phyloP scores from a whole-genome alignment of 345 rosid genomes.

The Salix viminalis region DNA sequence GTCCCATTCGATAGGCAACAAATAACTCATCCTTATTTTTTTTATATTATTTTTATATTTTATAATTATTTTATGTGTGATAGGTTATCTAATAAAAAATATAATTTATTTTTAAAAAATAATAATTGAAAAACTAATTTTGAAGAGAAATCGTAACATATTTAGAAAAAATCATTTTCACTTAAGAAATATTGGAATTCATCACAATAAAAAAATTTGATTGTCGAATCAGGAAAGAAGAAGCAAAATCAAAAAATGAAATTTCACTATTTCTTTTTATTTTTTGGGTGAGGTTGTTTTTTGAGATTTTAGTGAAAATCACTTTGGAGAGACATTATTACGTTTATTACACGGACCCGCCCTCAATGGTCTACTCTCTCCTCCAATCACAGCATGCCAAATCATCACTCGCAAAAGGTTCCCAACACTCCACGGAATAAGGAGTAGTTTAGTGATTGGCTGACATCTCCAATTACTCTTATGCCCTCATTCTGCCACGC shows the following conservation, averaged over 20 bases:
- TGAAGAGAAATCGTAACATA: neutral
- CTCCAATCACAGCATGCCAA: conserved; percentile 6
- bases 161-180: neutral
- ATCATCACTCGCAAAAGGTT: neutral
- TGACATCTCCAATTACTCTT: neutral
- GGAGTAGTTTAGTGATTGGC: neutral
- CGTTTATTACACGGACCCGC: conserved; percentile 7
- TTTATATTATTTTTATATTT: too few species aligned
- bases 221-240: too few species aligned
- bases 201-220: too few species aligned
- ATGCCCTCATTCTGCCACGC: neutral
- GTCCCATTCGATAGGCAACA: too few species aligned
- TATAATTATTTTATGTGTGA: too few species aligned
- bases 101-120: neutral
- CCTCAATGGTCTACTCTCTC: neutral
- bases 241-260: too few species aligned
- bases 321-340: neutral
- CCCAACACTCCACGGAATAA: neutral
- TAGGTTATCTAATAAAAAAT: too few species aligned
- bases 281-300: neutral
- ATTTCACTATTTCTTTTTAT: too few species aligned
- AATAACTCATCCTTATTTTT: too few species aligned
- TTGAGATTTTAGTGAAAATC: conserved; percentile 8
- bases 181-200: too few species aligned
- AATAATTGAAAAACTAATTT: neutral